Evolutionary conservation across 371 early-diverging fungal genomes (phyloP).

Genomic region (Furculomyces boomerangus): DNA sequence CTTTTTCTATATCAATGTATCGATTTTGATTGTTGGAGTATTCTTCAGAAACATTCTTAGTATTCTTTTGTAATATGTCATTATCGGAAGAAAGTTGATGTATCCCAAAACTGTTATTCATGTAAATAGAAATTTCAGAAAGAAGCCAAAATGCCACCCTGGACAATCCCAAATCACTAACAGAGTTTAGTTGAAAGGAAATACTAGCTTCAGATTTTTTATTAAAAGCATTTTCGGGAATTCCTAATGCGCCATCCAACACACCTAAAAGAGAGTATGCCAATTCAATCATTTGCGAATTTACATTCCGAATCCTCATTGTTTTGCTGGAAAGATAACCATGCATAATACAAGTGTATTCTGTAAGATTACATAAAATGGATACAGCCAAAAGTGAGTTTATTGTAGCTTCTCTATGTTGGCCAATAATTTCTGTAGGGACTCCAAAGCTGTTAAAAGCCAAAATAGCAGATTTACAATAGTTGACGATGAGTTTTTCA

Average conservation of each 20-base stretch:
- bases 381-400: not conserved
- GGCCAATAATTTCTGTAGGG: not conserved
- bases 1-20: too few species aligned
- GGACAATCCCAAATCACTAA: not conserved
- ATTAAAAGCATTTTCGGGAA: conserved; percentile 7
- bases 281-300: not conserved
- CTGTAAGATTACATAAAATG: not conserved
- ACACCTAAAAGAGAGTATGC: not conserved
- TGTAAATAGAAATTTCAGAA: too few species aligned
- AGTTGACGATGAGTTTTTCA: too few species aligned
- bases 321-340: not conserved
- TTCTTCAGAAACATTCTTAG: too few species aligned
- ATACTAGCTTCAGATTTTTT: conserved; percentile 3
- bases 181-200: not conserved
- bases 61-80: too few species aligned
- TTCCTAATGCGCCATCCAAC: not conserved
- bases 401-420: not conserved
- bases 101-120: too few species aligned
- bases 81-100: too few species aligned
- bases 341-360: not conserved
- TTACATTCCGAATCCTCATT: not conserved
- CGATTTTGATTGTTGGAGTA: too few species aligned
- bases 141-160: not conserved
- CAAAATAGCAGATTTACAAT: too few species aligned
- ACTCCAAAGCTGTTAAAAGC: too few species aligned